Evolutionary conservation across 148 eudicot genomes (phyloP).

Genomic region (Persicaria maculosa): DNA sequence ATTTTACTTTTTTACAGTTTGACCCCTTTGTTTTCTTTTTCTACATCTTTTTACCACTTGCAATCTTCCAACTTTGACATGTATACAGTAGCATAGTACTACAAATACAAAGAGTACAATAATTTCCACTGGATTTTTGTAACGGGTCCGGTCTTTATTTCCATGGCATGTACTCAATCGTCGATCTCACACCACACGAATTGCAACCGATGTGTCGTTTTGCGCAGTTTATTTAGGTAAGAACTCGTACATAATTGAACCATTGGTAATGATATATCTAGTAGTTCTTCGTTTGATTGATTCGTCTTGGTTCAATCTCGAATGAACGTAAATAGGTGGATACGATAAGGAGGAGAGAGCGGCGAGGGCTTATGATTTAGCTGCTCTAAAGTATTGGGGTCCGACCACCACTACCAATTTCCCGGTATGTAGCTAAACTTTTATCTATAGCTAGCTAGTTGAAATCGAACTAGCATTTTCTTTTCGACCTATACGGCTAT

Average conservation of each 20-base stretch:
- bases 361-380: constrained; percentile 18
- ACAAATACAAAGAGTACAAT: background rate
- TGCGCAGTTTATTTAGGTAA: constrained; percentile 14
- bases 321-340: constrained; percentile 3
- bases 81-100: background rate
- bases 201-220: background rate
- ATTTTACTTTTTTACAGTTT: background rate
- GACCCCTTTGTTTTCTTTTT: background rate
- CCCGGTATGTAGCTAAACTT: background rate
- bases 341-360: constrained; percentile 19
- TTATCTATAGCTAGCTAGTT: too few species aligned
- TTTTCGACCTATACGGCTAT: too few species aligned
- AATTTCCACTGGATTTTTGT: background rate
- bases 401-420: constrained; percentile 15
- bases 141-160: background rate
- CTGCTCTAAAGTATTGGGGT: constrained; percentile 21
- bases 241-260: background rate
- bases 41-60: background rate
- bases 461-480: background rate
- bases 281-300: background rate
- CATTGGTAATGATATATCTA: background rate
- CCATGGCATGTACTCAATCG: background rate
- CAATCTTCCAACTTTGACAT: background rate
- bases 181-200: background rate
- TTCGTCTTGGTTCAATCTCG: background rate